These are phyloP conservation scores for Trematosphaeria pertusa DNA, from an alignment of 2,329 filamentous ascomycete species.

Conservation along the genomic window DNA sequence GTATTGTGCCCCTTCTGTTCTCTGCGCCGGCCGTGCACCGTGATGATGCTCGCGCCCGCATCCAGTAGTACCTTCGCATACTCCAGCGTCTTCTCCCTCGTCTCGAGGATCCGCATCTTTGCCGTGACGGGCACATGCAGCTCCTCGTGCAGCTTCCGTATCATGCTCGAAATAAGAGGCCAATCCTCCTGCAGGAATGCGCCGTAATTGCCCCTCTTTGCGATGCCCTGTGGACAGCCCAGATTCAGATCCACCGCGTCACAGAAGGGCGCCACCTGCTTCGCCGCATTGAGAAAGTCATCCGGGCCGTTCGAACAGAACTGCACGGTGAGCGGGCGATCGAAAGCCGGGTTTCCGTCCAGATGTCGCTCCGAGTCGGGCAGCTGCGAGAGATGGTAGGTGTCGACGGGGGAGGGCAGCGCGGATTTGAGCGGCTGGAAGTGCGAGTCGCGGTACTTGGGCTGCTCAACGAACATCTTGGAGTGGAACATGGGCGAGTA, in stretches of 20 bases:
- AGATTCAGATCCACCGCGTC: constrained; percentile 96
- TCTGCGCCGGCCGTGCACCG: constrained; percentile 85
- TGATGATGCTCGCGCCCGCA: constrained; percentile 90
- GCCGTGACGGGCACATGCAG: constrained; percentile 87
- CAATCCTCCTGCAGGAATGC: constrained; percentile 95
- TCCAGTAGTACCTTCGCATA: constrained; percentile 88
- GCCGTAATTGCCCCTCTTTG: constrained; percentile 87
- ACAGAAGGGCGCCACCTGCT: constrained; percentile 81
- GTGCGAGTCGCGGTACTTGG: constrained; percentile 77
- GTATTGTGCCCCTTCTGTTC: constrained; percentile 98
- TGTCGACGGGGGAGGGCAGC: constrained; percentile 42
- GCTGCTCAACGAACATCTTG: constrained; percentile 79
- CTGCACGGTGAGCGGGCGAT: constrained; percentile 92
- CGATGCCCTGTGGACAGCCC: constrained; percentile 95
- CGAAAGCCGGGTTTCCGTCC: constrained; percentile 84
- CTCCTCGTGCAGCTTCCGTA: constrained; percentile 80
- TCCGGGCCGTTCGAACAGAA: constrained; percentile 91
- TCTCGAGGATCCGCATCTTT: constrained; percentile 91
- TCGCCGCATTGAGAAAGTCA: constrained; percentile 80
- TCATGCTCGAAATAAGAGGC: constrained; percentile 79
- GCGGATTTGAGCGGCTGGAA: constrained; percentile 71
- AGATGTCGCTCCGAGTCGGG: constrained; percentile 55
- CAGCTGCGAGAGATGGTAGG: constrained; percentile 43
- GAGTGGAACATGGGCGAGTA: constrained; percentile 98
- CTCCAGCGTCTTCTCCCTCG: constrained; percentile 81